phyloP scores from a whole-genome alignment of 2,329 filamentous ascomycete species.

The Fusarium pseudoanthophilum region DNA sequence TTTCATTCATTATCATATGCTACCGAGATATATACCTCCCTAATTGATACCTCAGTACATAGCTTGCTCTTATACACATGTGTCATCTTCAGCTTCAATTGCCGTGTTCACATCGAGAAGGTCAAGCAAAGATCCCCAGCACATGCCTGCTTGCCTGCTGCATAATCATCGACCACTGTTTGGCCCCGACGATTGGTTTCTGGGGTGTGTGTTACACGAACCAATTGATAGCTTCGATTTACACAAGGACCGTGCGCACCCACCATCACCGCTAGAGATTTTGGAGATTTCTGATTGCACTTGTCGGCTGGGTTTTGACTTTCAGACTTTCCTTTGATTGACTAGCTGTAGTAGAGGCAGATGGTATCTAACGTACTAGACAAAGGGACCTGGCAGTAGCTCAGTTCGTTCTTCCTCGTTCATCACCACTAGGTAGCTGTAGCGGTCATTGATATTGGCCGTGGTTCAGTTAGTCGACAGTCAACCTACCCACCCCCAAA shows the following conservation, averaged over 20 bases:
- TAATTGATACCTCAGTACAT: no score
- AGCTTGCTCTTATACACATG: neutral
- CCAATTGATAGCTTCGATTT: neutral
- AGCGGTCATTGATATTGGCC: neutral
- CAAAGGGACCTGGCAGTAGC: constrained; percentile 16
- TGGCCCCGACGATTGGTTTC: neutral
- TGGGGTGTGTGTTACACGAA: constrained; percentile 1
- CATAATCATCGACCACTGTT: neutral
- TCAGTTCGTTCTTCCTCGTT: neutral
- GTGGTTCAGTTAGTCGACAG: neutral
- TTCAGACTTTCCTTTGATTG: neutral
- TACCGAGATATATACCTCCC: neutral
- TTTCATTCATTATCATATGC: neutral
- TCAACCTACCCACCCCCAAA: neutral
- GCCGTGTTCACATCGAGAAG: constrained; percentile 5
- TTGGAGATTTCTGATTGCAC: neutral
- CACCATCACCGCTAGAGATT: constrained; percentile 25
- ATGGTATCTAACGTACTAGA: neutral
- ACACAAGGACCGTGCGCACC: constrained; percentile 12
- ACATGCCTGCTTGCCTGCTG: neutral
- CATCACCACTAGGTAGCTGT: neutral
- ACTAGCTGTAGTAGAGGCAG: neutral
- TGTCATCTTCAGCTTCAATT: neutral
- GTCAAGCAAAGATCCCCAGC: constrained; percentile 10
- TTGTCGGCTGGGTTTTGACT: neutral